Percentiles rank a stretch among this genome's conserved stretches.
These are phyloP conservation scores for Pseudognaphalium luteoalbum DNA, from an alignment of 129 eudicot species.

Conservation along the genomic window DNA sequence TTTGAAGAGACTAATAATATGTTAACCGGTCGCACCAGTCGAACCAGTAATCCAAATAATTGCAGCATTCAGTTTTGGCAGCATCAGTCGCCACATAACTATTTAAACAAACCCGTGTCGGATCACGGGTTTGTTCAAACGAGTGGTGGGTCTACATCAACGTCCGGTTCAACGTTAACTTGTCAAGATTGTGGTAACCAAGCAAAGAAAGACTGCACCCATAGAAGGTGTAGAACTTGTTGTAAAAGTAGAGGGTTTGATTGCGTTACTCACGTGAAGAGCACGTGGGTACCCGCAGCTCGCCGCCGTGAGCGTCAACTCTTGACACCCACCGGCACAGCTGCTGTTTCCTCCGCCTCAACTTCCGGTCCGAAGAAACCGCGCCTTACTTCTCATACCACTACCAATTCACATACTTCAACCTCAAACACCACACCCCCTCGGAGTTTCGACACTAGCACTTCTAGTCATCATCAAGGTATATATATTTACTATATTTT, in stretches of 20 bases:
- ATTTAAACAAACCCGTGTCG: conserved; percentile 41
- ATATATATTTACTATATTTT: neutral
- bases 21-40: conserved; percentile 14
- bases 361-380: conserved; percentile 82
- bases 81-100: conserved; percentile 32
- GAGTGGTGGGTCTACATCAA: conserved; percentile 40
- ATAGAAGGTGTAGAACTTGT: conserved; percentile 89
- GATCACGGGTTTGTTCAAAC: conserved; percentile 42
- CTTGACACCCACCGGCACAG: conserved; percentile 35
- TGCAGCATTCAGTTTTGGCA: conserved; percentile 60
- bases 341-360: conserved; percentile 67
- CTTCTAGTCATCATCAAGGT: conserved; percentile 85
- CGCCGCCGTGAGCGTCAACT: conserved; percentile 85
- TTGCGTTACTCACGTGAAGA: conserved; percentile 83
- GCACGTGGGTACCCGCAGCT: conserved; percentile 98
- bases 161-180: conserved; percentile 47
- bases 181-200: conserved; percentile 94
- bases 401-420: conserved; percentile 83
- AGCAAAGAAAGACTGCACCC: conserved; percentile 83
- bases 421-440: conserved; percentile 91
- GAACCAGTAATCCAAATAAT: neutral
- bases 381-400: conserved; percentile 64
- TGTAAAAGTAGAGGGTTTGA: conserved; percentile 88
- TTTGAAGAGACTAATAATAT: conserved; percentile 26
- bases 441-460: conserved; percentile 70